Evolutionary conservation across 345 rosid species (phyloP), one percentile per base, ranked within the genome.

Genomic region (Corymbia maculata): DNA sequence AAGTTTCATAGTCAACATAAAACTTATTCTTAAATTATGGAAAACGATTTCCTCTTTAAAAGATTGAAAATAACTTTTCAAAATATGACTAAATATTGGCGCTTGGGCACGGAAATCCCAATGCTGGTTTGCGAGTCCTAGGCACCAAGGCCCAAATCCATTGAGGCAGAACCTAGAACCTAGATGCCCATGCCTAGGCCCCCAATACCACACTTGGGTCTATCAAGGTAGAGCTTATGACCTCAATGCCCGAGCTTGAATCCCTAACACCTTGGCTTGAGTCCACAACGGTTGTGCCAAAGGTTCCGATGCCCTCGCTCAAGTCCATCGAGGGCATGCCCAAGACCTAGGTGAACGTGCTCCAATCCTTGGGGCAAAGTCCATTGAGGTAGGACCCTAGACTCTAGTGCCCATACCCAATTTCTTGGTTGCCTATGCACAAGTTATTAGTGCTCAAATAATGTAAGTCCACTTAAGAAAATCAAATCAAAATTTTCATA

Each of bases 321-420:
- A 55, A 28, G 61, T 55, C 61, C 61, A 55, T 55, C 0, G 28
- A 55, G 61, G 61, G 22, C 24, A 12, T 1, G 6, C 61, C 61
- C 6, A 4, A 0, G 28, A 55, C 61, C 61, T 55, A 55, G 61
- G 61, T 55, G 61, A 55, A 21, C 1, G 3, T 55, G 61, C 61
- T 28, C 2, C 21, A 0, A 55, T 55, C 28, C 61, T 28, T 55
- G 24, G 28, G 61, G 22, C 13, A 55, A 8, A 22, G 28, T 55
- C 61, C 28, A 55, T 8, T 55, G 61, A 55, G 28, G 5, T 0
- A 0, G 1, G 13, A 55, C 28, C 13, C 0, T 55, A 28, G 28
- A 55, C 61, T 28, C 28, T 55, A 55, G 61, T 55, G 28, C 28
- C 28, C 61, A 55, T 55, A 55, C 61, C 61, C 61, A 21, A 55